Conservation (phyloP, 2,329 filamentous ascomycete species). For the Xylariales sp. region DNA sequence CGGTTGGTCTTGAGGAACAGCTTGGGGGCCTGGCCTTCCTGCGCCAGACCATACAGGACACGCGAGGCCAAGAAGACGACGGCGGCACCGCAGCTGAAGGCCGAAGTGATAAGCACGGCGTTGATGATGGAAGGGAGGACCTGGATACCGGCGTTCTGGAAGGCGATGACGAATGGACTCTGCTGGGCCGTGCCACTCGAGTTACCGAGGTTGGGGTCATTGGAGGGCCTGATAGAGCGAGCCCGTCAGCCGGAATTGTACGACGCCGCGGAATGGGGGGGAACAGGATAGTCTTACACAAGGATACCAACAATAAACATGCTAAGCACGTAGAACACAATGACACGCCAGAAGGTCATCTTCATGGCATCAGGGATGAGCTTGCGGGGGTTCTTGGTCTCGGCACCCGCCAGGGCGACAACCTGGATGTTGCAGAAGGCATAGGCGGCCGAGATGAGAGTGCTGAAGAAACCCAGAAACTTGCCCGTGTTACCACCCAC, state of each 20-base stretch:
- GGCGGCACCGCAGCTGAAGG: slow-evolving; percentile 53
- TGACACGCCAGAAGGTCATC: slow-evolving; percentile 2
- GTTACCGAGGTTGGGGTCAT: no score
- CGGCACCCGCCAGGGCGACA: not conserved
- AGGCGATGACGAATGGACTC: slow-evolving; percentile 47
- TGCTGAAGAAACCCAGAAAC: slow-evolving; percentile 3
- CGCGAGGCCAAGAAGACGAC: slow-evolving; percentile 55
- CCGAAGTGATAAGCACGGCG: slow-evolving; percentile 50
- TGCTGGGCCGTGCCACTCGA: no score
- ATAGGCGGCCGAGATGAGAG: slow-evolving; percentile 2
- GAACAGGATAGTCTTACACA: not conserved
- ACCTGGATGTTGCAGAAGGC: slow-evolving; percentile 2
- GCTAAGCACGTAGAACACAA: slow-evolving; percentile 3
- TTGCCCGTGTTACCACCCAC: not conserved
- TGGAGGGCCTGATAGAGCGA: no score
- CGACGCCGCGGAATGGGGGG: slow-evolving; percentile 1
- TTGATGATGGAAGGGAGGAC: slow-evolving; percentile 54
- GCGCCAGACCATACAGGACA: slow-evolving; percentile 49
- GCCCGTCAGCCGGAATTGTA: slow-evolving; percentile 38
- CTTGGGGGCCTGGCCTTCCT: slow-evolving; percentile 44
- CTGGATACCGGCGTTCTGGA: slow-evolving; percentile 45
- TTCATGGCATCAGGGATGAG: slow-evolving; percentile 1
- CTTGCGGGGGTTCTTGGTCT: not conserved
- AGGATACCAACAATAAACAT: slow-evolving; percentile 2
- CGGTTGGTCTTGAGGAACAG: not conserved